Evolutionary conservation across 176 grass and related monocot species (phyloP).

Genomic region (Triticum timopheevii): DNA sequence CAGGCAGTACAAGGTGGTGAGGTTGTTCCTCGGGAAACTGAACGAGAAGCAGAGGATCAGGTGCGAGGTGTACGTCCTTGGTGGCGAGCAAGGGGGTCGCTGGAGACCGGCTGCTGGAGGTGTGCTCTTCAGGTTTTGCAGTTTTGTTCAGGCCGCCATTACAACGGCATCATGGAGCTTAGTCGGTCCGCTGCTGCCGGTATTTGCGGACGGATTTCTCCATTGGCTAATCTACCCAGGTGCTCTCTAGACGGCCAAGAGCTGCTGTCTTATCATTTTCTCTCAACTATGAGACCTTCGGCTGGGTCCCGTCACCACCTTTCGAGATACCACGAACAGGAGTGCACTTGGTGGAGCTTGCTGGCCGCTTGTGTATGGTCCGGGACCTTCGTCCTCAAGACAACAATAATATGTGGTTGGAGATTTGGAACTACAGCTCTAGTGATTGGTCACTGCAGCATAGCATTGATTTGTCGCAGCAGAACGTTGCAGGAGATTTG

Average conservation of each 20-base stretch:
- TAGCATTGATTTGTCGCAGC: slow-evolving; percentile 5
- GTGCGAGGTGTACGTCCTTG: not conserved
- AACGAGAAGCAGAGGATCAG: not conserved
- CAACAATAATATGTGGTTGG: not conserved
- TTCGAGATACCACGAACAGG: not conserved
- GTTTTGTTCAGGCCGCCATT: rapidly evolving
- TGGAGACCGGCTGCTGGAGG: slow-evolving; percentile 20
- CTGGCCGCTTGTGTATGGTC: slow-evolving; percentile 13
- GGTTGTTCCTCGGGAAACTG: not conserved
- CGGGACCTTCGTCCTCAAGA: not conserved
- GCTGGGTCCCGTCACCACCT: not conserved
- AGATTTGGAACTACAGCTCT: slow-evolving; percentile 13
- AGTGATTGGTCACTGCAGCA: slow-evolving; percentile 14
- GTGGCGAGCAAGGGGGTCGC: not conserved
- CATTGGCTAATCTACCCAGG: not conserved
- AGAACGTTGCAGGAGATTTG: not conserved
- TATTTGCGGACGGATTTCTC: slow-evolving; percentile 4
- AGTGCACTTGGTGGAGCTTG: slow-evolving; percentile 9
- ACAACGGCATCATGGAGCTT: not conserved
- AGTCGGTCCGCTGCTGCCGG: not conserved
- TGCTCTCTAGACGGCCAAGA: not conserved
- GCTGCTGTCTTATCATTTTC: not conserved
- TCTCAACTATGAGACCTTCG: not conserved
- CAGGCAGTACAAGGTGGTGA: not conserved
- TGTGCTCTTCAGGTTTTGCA: slow-evolving; percentile 22